Evolutionary conservation across 805 yeast genomes (phyloP).

Genomic region (Isabelozyma pseudorhagii): DNA sequence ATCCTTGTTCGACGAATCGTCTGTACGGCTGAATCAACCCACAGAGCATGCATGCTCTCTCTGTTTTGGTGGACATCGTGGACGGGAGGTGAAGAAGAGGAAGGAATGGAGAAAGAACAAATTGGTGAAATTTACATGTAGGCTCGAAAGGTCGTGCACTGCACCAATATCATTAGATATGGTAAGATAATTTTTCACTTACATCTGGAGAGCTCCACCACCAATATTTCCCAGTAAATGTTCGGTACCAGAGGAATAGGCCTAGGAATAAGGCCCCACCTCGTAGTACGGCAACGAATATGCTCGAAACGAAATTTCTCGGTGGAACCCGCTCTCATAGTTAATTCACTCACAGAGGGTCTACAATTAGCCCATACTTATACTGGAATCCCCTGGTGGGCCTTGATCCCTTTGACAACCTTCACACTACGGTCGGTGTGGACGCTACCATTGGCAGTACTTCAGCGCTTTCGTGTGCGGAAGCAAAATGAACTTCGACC

Average conservation of each 20-base stretch:
- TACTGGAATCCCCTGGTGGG: slow-evolving; percentile 81
- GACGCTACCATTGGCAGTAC: slow-evolving; percentile 76
- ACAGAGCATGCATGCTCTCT: slow-evolving; percentile 96
- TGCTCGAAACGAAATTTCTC: slow-evolving; percentile 17
- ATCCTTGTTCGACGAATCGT: slow-evolving; percentile 75
- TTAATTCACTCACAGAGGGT: slow-evolving; percentile 30
- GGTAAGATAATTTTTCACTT: not conserved
- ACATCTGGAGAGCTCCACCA: not conserved
- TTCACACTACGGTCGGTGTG: slow-evolving; percentile 58
- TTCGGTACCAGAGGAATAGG: not conserved
- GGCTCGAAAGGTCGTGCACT: not conserved
- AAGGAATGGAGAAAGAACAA: too few relatives aligned
- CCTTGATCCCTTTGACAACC: slow-evolving; percentile 71
- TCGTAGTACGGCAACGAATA: not conserved
- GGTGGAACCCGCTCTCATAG: slow-evolving; percentile 28
- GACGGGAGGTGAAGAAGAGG: not conserved
- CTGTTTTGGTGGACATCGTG: slow-evolving; percentile 55
- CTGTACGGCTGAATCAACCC: slow-evolving; percentile 83
- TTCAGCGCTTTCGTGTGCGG: slow-evolving; percentile 65
- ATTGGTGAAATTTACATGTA: too few relatives aligned
- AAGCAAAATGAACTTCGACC: slow-evolving; percentile 74
- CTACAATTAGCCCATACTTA: slow-evolving; percentile 49
- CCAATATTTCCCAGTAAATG: not conserved
- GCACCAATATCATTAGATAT: not conserved
- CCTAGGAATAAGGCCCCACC: not conserved